Base-by-base conservation (phyloP, 2,329 filamentous ascomycete species). In the Fonsecaea erecta region DNA sequence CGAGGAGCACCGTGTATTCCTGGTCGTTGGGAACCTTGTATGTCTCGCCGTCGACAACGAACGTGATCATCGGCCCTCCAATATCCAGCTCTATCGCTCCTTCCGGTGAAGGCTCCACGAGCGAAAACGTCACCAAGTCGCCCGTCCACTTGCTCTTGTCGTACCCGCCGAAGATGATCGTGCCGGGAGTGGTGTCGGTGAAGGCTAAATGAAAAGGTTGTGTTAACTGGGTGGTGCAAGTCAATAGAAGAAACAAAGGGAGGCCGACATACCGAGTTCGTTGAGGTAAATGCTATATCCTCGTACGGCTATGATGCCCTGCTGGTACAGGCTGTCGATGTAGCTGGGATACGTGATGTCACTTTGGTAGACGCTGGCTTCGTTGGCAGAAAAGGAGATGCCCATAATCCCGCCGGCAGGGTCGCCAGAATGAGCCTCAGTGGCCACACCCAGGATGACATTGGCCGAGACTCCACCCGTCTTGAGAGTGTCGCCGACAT, bases 151-250 rank as follows among this genome's bases (percentile, higher is more conserved):
- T 86, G 30, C 78, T 84, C 2, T 82, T 84, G 76, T 93, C 89
- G 58, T 93, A 84, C 26, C 90, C 90, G 34, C 90, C 90, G 71
- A 93, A 93, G 1, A 93, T 78, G 59, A 93, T 86, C 64, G 80
- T 88, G 34, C 68, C 58, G 28, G 34, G 24, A 32, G 34, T 26
- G 11, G 24, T 57, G 34, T 57, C 54, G 18, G 43, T 60, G 16
- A 40, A 51, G 21, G 40, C 56, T 59, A 26, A 21, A 8, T 34
- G 28, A 30, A 8, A 8, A 8, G 8, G 4, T 1, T 51, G 12
- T 34, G 56, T 40, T 12, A 18, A 14, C 12, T 11, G 28, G 11
- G 11, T 8, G 2, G 8, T 18, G 32, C n/a, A 56, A 18, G n/a
- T n/a, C n/a, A n/a, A n/a, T n/a, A n/a, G n/a, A n/a, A n/a, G n/a